Evolutionary conservation across 805 yeast genomes (phyloP).

Genomic region (Wickerhamia fluorescens): DNA sequence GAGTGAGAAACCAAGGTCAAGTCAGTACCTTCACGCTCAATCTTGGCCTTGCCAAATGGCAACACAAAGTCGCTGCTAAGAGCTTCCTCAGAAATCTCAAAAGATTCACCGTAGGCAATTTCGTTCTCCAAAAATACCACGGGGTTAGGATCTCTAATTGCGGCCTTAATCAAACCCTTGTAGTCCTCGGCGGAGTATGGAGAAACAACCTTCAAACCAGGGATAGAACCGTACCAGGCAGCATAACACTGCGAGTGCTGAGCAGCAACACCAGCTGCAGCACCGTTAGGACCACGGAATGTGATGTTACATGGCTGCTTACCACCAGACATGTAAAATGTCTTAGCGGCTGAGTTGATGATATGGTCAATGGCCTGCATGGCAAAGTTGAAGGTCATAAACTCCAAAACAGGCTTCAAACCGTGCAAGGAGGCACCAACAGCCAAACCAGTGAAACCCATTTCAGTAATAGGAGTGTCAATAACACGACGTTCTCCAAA

Average conservation of each 20-base stretch:
- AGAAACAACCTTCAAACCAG: slow-evolving; percentile 94
- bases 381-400: slow-evolving; percentile 99
- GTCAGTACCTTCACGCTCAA: slow-evolving; percentile 91
- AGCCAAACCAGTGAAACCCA: slow-evolving; percentile 95
- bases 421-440: slow-evolving; percentile 97
- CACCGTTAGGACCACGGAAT: slow-evolving; percentile 99
- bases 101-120: slow-evolving; percentile 85
- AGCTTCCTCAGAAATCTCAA: slow-evolving; percentile 85
- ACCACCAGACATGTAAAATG: slow-evolving; percentile 99
- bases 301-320: slow-evolving; percentile 94
- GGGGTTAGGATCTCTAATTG: slow-evolving; percentile 98
- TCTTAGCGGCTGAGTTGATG: slow-evolving; percentile 97
- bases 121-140: slow-evolving; percentile 95
- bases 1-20: slow-evolving; percentile 85
- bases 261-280: slow-evolving; percentile 99
- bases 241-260: slow-evolving; percentile 98
- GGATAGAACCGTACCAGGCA: slow-evolving; percentile 97
- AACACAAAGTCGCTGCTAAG: slow-evolving; percentile 80
- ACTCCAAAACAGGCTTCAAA: slow-evolving; percentile 93
- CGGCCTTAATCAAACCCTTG: slow-evolving; percentile 91
- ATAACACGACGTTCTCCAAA: slow-evolving; percentile 90
- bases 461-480: slow-evolving; percentile 98
- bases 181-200: slow-evolving; percentile 96
- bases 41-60: slow-evolving; percentile 93
- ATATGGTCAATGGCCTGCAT: slow-evolving; percentile 99